Percentiles rank a stretch among this genome's conserved stretches.
These are phyloP conservation scores for Perilla frutescens DNA, from an alignment of 257 asterid genomes.

Conservation along the genomic window DNA sequence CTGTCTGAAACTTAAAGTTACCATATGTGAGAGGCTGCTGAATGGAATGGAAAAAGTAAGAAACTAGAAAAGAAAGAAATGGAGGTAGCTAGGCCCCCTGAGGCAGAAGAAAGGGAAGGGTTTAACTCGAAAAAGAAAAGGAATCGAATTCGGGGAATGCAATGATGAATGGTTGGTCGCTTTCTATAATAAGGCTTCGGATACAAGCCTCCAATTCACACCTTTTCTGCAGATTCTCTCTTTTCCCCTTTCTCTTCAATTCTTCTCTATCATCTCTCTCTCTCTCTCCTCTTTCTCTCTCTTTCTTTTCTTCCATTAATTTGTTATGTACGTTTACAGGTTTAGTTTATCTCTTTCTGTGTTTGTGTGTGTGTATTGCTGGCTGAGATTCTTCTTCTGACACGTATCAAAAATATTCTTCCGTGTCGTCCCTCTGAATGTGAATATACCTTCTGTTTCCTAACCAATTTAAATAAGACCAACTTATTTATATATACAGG, in stretches of 20 bases:
- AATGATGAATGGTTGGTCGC: slow-evolving; percentile 73
- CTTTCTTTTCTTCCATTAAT: not conserved
- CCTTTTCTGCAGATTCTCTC: slow-evolving; percentile 79
- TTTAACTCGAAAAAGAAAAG: slow-evolving; percentile 31
- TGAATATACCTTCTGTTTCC: slow-evolving; percentile 82
- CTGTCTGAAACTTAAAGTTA: too few species aligned
- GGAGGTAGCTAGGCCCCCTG: not conserved
- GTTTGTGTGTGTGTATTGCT: slow-evolving; percentile 35
- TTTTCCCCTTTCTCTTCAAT: slow-evolving; percentile 8
- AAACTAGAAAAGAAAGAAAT: not conserved
- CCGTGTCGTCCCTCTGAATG: slow-evolving; percentile 50
- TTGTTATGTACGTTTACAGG: slow-evolving; percentile 1
- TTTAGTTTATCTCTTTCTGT: slow-evolving; percentile 21
- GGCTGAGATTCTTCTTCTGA: slow-evolving; percentile 61
- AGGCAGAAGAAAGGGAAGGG: slow-evolving; percentile 26
- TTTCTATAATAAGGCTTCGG: slow-evolving; percentile 74
- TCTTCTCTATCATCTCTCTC: slow-evolving; percentile 18
- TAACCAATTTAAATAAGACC: slow-evolving; percentile 24
- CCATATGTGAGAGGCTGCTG: too few species aligned
- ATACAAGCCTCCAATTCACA: slow-evolving; percentile 82
- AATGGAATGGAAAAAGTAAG: too few species aligned
- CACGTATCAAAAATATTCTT: slow-evolving; percentile 65
- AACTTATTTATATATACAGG: not conserved
- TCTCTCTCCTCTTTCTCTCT: not conserved
- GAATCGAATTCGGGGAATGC: slow-evolving; percentile 62